Base-by-base conservation (phyloP, 2,329 filamentous ascomycete species). In the Xylaria sp. region DNA sequence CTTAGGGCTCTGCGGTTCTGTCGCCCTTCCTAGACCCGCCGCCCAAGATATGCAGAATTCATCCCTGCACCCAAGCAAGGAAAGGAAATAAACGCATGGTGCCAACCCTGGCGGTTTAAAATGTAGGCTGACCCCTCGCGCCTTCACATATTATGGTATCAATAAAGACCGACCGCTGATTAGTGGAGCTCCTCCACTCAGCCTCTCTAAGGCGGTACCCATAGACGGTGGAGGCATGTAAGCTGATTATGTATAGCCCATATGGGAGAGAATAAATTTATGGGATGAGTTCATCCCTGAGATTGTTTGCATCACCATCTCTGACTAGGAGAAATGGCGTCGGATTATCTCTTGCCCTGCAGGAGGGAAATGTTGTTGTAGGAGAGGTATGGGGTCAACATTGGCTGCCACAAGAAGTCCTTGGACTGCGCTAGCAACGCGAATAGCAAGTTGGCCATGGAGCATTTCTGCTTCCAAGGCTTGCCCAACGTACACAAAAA, bases 401-500 rank as follows among this genome's bases (percentile, higher is more conserved):
- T 89, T 89, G 5, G 93, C 90, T 33, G 87, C 86, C 67, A 89
- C 86, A 45, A 97, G 86, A 57, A 99, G 85, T 59, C 87, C 82
- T 82, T 97, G 97, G 39, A 92, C 92, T 1, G 93, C 90, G 50
- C 84, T 84, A 36, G 93, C 92, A 64, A 97, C 91, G 68, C 91
- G 89, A 68, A 84, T 87, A 29, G 92, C 93, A 22, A 92, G 94
- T 76, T 94, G 89, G 22, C 94, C 94, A 76, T 94, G 92, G 45
- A 99, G 84, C 20, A 94, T 95, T 77, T 97, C 93, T 5, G 93
- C 91, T 77, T 97, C 95, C 15, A 99, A 88, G 22, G 94, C 95
- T 78, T 96, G 91, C 29, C 90, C 93, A 63, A 98, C 92, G 74
- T 89, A 91, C 29, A 91, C 88, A 77, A 99, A 98, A 66, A 94